Evolutionary conservation across 169 alveolate genomes (phyloP).

Genomic region (Cryptosporidium canis): DNA sequence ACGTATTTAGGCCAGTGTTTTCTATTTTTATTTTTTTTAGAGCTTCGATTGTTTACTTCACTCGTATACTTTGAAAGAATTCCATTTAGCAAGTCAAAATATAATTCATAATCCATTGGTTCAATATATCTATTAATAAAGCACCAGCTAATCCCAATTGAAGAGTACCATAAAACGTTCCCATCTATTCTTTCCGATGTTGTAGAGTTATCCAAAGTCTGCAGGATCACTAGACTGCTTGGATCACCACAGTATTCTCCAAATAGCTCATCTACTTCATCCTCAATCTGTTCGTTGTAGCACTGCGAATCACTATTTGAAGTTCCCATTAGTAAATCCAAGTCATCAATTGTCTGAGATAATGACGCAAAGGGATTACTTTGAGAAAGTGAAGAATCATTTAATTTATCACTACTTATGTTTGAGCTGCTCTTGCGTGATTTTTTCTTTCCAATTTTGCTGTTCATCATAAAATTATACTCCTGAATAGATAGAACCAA

Average conservation of each 20-base stretch:
- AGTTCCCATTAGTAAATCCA: constrained; percentile 66
- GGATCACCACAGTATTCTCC: constrained; percentile 72
- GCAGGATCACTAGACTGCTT: constrained; percentile 54
- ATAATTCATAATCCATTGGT: constrained; percentile 29
- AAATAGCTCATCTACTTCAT: constrained; percentile 2
- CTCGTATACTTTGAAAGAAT: constrained; percentile 37
- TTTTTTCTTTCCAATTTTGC: constrained; percentile 14
- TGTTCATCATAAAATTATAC: constrained; percentile 22
- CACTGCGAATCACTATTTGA: constrained; percentile 6
- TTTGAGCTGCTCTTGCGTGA: background rate
- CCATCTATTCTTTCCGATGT: constrained; percentile 69
- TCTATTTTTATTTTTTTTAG: background rate
- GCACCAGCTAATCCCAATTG: constrained; percentile 57
- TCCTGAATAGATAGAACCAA: constrained; percentile 34
- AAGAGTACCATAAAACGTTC: constrained; percentile 41
- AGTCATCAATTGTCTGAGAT: constrained; percentile 65
- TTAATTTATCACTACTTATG: background rate
- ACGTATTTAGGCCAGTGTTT: constrained; percentile 65
- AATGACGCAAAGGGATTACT: constrained; percentile 51
- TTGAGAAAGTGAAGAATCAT: background rate
- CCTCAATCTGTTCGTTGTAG: constrained; percentile 1
- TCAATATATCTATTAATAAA: constrained; percentile 57
- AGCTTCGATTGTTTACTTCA: background rate
- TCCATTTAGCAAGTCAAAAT: constrained; percentile 33
- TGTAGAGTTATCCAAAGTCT: constrained; percentile 47